Evolutionary conservation across 768 basidiomycete genomes (phyloP).

Genomic region (Suillus brevipes): DNA sequence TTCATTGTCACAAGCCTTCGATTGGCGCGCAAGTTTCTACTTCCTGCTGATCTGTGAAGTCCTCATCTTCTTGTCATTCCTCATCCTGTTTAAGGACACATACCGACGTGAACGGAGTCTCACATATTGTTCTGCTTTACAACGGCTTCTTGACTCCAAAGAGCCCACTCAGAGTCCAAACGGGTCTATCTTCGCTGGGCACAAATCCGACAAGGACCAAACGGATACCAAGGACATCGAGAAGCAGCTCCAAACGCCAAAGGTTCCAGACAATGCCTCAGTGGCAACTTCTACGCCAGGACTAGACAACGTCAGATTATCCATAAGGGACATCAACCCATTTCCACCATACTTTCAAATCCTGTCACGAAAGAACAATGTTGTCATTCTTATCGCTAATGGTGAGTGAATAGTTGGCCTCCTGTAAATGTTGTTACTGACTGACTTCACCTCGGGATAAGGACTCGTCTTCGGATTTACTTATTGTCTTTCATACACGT

Average conservation of each 20-base stretch:
- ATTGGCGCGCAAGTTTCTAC: constrained; percentile 85
- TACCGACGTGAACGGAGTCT: constrained; percentile 82
- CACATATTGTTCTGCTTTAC: constrained; percentile 70
- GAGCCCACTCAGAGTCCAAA: constrained; percentile 21
- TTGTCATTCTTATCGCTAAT: constrained; percentile 50
- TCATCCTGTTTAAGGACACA: constrained; percentile 76
- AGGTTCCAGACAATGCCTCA: constrained; percentile 22
- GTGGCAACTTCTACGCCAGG: constrained; percentile 15
- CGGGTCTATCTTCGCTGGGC: constrained; percentile 15
- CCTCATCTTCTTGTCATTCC: constrained; percentile 52
- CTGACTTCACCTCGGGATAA: constrained; percentile 24
- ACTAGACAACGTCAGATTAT: constrained; percentile 46
- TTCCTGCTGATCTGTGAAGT: constrained; percentile 70
- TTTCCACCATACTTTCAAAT: constrained; percentile 60
- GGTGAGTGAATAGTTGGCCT: constrained; percentile 16
- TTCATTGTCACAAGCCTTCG: constrained; percentile 59
- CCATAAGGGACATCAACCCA: constrained; percentile 72
- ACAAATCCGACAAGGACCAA: constrained; percentile 15
- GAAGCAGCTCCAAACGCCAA: constrained; percentile 22
- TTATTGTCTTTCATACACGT: constrained; percentile 74
- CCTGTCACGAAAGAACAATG: constrained; percentile 63
- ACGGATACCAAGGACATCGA: constrained; percentile 15
- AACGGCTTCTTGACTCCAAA: constrained; percentile 36
- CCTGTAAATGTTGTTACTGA: constrained; percentile 12
- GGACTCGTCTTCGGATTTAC: constrained; percentile 71